Conservation (phyloP, 179 eudicot genomes). For the Heliamphora pulchella region DNA sequence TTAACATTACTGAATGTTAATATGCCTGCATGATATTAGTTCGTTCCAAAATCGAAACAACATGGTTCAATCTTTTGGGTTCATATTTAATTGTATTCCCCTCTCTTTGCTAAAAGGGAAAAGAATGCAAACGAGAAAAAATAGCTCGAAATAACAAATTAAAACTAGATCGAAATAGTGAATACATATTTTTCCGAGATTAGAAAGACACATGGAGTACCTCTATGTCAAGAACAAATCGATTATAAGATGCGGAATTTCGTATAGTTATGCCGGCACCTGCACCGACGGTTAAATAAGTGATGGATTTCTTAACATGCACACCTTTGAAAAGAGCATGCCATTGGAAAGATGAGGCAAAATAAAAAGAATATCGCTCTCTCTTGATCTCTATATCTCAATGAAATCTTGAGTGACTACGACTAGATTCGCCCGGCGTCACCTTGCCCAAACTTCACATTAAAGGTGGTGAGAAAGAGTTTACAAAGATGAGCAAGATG, state of each 20-base stretch:
- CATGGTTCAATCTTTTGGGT: no score
- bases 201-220: not conserved
- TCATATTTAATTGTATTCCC: no score
- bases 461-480: not conserved
- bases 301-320: not conserved
- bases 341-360: not conserved
- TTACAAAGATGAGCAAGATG: not conserved
- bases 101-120: no score
- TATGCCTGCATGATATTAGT: no score
- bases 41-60: no score
- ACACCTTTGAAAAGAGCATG: not conserved
- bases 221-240: not conserved
- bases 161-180: no score
- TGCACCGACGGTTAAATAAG: not conserved
- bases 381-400: not conserved
- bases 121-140: no score
- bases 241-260: not conserved
- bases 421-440: not conserved
- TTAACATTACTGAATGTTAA: no score
- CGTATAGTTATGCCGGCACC: not conserved
- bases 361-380: not conserved
- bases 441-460: not conserved
- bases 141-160: no score
- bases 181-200: not conserved
- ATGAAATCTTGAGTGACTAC: not conserved